These are phyloP conservation scores for Chaetomium strumarium DNA, from an alignment of 2,329 filamentous ascomycete genomes.

Conservation along the genomic window DNA sequence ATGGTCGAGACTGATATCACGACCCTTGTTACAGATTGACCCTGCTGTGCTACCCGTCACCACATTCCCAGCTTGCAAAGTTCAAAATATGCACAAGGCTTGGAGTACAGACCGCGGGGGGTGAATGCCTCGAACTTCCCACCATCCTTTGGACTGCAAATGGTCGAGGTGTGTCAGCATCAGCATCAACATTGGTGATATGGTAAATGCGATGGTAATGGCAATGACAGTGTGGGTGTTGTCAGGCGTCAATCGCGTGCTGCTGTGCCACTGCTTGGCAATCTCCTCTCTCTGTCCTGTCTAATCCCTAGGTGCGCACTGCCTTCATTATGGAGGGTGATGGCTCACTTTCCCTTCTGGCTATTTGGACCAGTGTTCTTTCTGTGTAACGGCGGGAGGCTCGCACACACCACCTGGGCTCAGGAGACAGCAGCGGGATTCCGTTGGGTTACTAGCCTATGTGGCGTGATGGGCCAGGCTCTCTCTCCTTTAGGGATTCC, in stretches of 20 bases:
- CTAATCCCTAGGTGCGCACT: not conserved
- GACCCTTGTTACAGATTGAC: constrained; percentile 26
- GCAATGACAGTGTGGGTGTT: not conserved
- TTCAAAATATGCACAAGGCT: not conserved
- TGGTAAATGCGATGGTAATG: constrained; percentile 18
- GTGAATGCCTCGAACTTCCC: constrained; percentile 21
- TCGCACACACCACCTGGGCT: not conserved
- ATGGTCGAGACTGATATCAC: too few relatives aligned
- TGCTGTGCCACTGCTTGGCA: constrained; percentile 10
- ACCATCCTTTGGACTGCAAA: too few relatives aligned
- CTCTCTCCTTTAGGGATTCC: not conserved
- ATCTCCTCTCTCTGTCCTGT: not conserved
- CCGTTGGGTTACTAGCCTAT: not conserved
- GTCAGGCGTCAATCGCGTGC: constrained; percentile 3
- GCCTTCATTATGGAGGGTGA: not conserved
- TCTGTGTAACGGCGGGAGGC: constrained; percentile 5
- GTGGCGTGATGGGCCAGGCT: not conserved
- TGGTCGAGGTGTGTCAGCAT: too few relatives aligned
- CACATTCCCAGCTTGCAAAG: not conserved
- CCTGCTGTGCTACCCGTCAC: constrained; percentile 27
- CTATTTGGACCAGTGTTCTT: not conserved
- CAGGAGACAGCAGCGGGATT: not conserved
- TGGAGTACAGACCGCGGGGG: constrained; percentile 17
- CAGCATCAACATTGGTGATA: constrained; percentile 14
- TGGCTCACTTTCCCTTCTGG: not conserved